Evolutionary conservation across 2,329 filamentous ascomycete genomes (phyloP).

Genomic region (Aschersonia sp.): DNA sequence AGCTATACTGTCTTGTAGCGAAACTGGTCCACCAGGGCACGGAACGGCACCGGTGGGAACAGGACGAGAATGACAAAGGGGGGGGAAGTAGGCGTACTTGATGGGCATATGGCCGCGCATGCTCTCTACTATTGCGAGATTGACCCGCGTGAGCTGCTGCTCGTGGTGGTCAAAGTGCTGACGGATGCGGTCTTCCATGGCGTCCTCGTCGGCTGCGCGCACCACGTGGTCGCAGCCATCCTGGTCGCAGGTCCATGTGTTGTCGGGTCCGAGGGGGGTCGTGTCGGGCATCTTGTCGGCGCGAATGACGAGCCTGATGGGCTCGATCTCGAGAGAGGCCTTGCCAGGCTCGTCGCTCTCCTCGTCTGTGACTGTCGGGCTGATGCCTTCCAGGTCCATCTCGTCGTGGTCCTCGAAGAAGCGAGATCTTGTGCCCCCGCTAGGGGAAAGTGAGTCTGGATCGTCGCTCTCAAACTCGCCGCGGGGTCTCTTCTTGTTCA

Average conservation of each 20-base stretch:
- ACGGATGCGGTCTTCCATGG: slow-evolving; percentile 40
- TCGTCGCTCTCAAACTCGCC: slow-evolving; percentile 22
- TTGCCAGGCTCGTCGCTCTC: slow-evolving; percentile 2
- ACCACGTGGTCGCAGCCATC: slow-evolving; percentile 51
- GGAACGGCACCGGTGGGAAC: slow-evolving; percentile 4
- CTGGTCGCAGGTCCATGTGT: slow-evolving; percentile 53
- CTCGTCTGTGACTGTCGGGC: not conserved
- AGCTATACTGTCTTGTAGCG: no score
- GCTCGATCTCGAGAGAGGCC: slow-evolving; percentile 10
- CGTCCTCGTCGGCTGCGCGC: slow-evolving; percentile 41
- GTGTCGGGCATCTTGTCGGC: slow-evolving; percentile 34
- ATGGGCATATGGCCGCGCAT: slow-evolving; percentile 38
- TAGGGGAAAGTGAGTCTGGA: slow-evolving; percentile 19
- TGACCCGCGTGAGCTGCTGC: slow-evolving; percentile 32
- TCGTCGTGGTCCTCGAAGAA: slow-evolving; percentile 15
- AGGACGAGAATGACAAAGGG: slow-evolving; percentile 14
- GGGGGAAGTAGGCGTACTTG: slow-evolving; percentile 32
- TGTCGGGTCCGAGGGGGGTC: slow-evolving; percentile 38
- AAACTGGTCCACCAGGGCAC: not conserved
- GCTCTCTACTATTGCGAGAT: slow-evolving; percentile 42
- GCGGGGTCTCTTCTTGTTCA: slow-evolving; percentile 29
- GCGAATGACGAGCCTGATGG: slow-evolving; percentile 29
- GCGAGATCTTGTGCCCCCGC: slow-evolving; percentile 17
- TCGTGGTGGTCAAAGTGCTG: slow-evolving; percentile 49
- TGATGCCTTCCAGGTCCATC: slow-evolving; percentile 18